Conservation (phyloP, 495 filamentous ascomycete species). For the Amniculicola lignicola region DNA sequence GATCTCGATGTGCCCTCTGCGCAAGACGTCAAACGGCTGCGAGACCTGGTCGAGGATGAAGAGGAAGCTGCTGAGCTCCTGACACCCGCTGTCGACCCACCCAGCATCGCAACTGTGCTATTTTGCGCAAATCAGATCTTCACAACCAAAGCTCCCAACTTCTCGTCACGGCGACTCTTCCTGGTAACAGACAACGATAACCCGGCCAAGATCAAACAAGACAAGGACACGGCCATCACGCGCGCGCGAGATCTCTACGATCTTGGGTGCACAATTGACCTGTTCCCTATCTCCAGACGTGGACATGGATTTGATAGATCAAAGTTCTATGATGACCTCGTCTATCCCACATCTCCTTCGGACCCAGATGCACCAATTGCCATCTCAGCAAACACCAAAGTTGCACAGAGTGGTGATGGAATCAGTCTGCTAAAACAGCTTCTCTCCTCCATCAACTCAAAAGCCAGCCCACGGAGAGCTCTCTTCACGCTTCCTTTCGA, state of each 20-base stretch:
- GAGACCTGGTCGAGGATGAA: conserved; percentile 71
- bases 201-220: conserved; percentile 67
- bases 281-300: conserved; percentile 81
- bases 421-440: conserved; percentile 77
- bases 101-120: conserved; percentile 83
- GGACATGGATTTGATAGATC: conserved; percentile 74
- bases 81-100: conserved; percentile 58
- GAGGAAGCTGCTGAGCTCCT: conserved; percentile 61
- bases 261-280: conserved; percentile 84
- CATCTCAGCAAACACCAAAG: conserved; percentile 40
- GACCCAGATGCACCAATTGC: conserved; percentile 67
- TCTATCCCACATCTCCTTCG: conserved; percentile 47
- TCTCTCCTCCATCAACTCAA: conserved; percentile 85
- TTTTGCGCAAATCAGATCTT: conserved; percentile 97
- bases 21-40: conserved; percentile 76
- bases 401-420: conserved; percentile 61
- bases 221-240: conserved; percentile 72
- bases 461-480: conserved; percentile 80
- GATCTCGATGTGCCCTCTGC: conserved; percentile 87
- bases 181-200: conserved; percentile 94
- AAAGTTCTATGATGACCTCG: conserved; percentile 78
- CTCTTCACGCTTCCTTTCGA: conserved; percentile 84
- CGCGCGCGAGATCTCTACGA: conserved; percentile 95
- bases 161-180: conserved; percentile 86
- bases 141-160: conserved; percentile 90